Evolutionary conservation across 352 stramenopile genomes (phyloP).

Genomic region (Pythium aquatile): DNA sequence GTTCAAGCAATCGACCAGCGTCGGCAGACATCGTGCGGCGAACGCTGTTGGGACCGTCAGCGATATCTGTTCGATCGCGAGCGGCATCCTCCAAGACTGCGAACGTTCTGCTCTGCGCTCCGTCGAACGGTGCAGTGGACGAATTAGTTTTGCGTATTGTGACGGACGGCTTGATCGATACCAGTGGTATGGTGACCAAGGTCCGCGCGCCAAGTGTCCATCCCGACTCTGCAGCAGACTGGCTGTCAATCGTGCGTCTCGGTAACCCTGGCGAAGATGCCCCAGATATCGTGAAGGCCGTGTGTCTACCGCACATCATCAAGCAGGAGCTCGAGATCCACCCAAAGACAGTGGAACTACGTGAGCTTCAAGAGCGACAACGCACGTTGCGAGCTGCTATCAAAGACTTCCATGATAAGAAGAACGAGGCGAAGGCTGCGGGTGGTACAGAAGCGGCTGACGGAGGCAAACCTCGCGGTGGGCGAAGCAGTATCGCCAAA

Average conservation of each 20-base stretch:
- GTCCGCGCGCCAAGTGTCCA: conserved; percentile 74
- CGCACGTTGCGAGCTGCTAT: conserved; percentile 63
- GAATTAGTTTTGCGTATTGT: conserved; percentile 88
- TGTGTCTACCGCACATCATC: conserved; percentile 82
- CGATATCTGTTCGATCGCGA: conserved; percentile 16
- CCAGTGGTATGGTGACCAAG: conserved; percentile 40
- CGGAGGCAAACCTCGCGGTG: conserved; percentile 12
- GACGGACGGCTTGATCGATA: conserved; percentile 76
- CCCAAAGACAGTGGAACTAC: conserved; percentile 71
- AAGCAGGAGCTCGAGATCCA: conserved; percentile 79
- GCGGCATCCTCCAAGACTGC: conserved; percentile 36
- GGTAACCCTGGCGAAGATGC: conserved; percentile 78
- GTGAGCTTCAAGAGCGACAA: conserved; percentile 61
- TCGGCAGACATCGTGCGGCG: conserved; percentile 42
- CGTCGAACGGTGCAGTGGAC: conserved; percentile 91
- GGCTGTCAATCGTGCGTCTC: conserved; percentile 77
- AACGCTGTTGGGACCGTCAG: conserved; percentile 41
- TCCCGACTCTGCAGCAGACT: conserved; percentile 40
- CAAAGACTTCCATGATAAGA: conserved; percentile 69
- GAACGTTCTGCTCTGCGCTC: conserved; percentile 84
- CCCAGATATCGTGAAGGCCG: conserved; percentile 62
- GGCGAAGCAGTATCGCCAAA: conserved; percentile 61
- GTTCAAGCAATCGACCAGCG: conserved; percentile 14
- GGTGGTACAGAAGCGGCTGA: conserved; percentile 1
- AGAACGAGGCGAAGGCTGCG: conserved; percentile 30